Evolutionary conservation across 2,329 filamentous ascomycete genomes (phyloP), one percentile per base, ranked within the genome.

Genomic region (Trichophyton schoenleinii): DNA sequence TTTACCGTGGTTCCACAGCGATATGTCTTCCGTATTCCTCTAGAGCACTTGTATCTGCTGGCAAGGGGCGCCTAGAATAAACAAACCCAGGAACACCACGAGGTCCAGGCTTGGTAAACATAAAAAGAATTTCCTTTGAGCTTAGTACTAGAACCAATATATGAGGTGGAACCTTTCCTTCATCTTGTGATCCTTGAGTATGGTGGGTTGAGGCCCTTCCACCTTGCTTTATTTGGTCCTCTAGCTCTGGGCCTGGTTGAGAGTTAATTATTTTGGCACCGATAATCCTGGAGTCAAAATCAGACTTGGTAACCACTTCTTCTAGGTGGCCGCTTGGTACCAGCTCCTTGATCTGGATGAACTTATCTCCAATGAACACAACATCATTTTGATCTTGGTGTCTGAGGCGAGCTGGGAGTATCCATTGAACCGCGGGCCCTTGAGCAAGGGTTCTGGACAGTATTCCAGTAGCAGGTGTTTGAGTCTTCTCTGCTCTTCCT

Each of bases 321-420:
- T 86, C 83, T 25, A 96, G 80, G 68, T 87, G 85, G 1, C 86
- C 85, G 69, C 88, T 83, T 3, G 79, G 78, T 1, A 74, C 67
- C 22, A 94, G 81, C 71, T 95, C 87, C 67, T 86, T 87, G 65
- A 97, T 84, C 66, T 92, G 87, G 52, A 99, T 81, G 67, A 84
- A 89, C 64, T 87, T 82, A 66, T 95, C 87, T 60, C 91, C 89
- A 62, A 99, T 81, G 67, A 96, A 90, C 42, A 91, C 86, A 65
- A 96, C 83, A 75, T 97, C 91, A 67, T 94, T 91, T 63, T 85
- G 79, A 49, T 80, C 74, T 59, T 80, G 78, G 61, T 85, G 85
- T 62, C 91, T 82, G 63, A 97, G 78, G 63, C 86, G 83, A n/a
- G 86, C 89, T 11, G 91, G 88, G 13, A 96, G 77, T 49, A 96